A percentile compares a stretch with the other conserved stretches of the same genome.
Evolutionary conservation across 139 green algal species (phyloP).

Genomic region (Tetratostichococcus sp.): DNA sequence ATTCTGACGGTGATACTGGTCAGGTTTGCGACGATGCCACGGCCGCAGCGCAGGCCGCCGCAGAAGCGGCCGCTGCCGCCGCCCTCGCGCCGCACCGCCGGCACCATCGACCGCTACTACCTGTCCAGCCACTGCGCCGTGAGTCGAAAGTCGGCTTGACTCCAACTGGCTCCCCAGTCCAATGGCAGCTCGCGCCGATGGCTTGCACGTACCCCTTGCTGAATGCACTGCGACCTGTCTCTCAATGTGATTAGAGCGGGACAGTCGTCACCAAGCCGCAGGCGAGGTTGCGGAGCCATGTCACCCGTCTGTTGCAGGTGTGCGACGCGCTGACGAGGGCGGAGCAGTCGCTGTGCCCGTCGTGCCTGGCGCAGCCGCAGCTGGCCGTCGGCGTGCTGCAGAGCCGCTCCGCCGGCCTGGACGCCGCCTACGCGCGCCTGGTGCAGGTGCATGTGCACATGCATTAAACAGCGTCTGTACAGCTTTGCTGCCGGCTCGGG

Average conservation of each 20-base stretch:
- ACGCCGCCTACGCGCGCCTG: constrained; percentile 58
- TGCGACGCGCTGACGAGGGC: constrained; percentile 78
- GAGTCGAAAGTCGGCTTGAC: too few relatives aligned
- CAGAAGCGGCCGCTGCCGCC: constrained; percentile 69
- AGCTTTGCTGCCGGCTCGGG: too few relatives aligned
- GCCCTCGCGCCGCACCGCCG: constrained; percentile 6
- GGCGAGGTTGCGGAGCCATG: too few relatives aligned
- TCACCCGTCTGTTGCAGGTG: too few relatives aligned
- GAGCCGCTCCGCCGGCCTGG: constrained; percentile 41
- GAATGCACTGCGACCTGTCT: too few relatives aligned
- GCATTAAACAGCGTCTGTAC: not conserved
- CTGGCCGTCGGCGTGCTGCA: constrained; percentile 43
- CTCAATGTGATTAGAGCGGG: too few relatives aligned
- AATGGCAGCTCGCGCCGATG: too few relatives aligned
- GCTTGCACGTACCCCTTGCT: too few relatives aligned
- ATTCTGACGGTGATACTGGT: too few relatives aligned
- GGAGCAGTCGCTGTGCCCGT: constrained; percentile 60
- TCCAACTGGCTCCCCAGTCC: too few relatives aligned
- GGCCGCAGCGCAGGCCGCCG: constrained; percentile 59
- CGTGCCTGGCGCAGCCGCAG: constrained; percentile 51
- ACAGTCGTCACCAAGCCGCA: too few relatives aligned
- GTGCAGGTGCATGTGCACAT: constrained; percentile 23
- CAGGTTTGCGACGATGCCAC: constrained; percentile 67
- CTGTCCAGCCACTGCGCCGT: constrained; percentile 84
- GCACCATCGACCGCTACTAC: constrained; percentile 90